Evolutionary conservation across 257 asterid genomes (phyloP), one percentile per base, ranked within the genome.

Genomic region (Craterostigma plantagineum): DNA sequence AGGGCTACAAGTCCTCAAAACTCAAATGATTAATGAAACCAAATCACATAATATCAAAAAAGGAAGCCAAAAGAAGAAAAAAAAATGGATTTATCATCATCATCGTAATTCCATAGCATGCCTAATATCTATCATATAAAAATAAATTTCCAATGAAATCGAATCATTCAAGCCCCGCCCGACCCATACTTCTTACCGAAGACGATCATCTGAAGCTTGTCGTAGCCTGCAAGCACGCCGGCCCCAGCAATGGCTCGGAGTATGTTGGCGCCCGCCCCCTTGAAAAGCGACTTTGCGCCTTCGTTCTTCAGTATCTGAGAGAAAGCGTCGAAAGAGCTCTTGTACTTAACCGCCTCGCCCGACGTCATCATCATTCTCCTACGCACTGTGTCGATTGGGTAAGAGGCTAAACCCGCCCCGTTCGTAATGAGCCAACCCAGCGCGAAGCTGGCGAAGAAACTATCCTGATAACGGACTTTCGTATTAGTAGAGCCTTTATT

Each of bases 291-390:
- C 37, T 58, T 66, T 18, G 69, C 46, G n/a, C 73, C 73, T 57
- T 66, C 73, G 10, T 66, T 66, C 54, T 66, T 66, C 12, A 66
- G 57, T 47, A 66, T 66, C 41, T 66, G 69, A 10, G 51, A 10
- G 34, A 66, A 66, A 1, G 69, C 73, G 43, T 67, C 67, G 46
- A 67, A 10, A 0, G 70, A 67, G 59, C 70, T 59, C 59, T 63
- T 67, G 49, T 67, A 67, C 67, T 67, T 66, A 42, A 66, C 73
- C 1, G 66, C 73, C 34, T 66, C 69, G 10, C 73, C 73, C 27
- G 73, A 66, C 17, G 73, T 66, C 73, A 66, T 66, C 73, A 66
- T 66, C 73, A 66, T 66, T 35, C 69, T 57, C 61, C 73, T 66
- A 42, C 69, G 67, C 12, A 66, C 63, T 0, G 73, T 66, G 58